A percentile compares a stretch with the other conserved stretches of the same genome.
Conservation (phyloP, 2,329 filamentous ascomycete genomes). For the Cercospora janseana region DNA sequence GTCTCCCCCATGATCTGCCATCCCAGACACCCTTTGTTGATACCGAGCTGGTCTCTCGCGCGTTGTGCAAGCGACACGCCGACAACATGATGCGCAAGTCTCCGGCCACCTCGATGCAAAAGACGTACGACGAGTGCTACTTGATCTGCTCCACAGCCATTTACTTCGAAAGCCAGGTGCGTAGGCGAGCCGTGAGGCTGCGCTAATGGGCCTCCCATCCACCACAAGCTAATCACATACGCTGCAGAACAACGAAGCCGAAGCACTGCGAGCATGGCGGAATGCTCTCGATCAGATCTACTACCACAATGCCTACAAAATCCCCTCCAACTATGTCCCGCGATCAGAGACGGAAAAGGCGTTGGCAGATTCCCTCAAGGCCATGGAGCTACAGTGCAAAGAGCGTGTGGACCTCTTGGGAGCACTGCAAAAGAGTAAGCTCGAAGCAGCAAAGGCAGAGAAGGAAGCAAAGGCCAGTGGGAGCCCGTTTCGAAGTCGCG, state of each 20-base stretch:
- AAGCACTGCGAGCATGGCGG: slow-evolving; percentile 88
- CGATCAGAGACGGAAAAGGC: slow-evolving; percentile 80
- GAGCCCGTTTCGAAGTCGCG: slow-evolving; percentile 28
- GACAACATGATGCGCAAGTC: slow-evolving; percentile 46
- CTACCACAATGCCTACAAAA: slow-evolving; percentile 75
- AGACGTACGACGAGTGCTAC: slow-evolving; percentile 97
- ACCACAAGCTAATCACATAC: slow-evolving; percentile 34
- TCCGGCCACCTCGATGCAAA: slow-evolving; percentile 75
- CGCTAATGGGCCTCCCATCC: not conserved
- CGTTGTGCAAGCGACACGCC: slow-evolving; percentile 1
- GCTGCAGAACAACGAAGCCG: slow-evolving; percentile 80
- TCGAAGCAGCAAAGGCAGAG: slow-evolving; percentile 50
- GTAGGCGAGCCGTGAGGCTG: slow-evolving; percentile 19
- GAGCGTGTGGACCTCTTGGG: slow-evolving; percentile 87
- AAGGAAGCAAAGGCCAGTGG: slow-evolving; percentile 23
- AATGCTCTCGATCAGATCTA: slow-evolving; percentile 84
- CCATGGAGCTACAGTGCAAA: slow-evolving; percentile 87
- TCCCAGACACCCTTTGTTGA: not conserved
- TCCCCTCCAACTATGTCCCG: slow-evolving; percentile 66
- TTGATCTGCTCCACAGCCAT: slow-evolving; percentile 91
- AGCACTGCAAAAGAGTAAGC: slow-evolving; percentile 67
- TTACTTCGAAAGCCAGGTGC: slow-evolving; percentile 90
- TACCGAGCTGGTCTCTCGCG: slow-evolving; percentile 3
- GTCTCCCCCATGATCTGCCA: slow-evolving; percentile 1
- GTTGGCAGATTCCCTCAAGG: slow-evolving; percentile 73